Conservation (phyloP, 2,329 filamentous ascomycete genomes). For the Aspergillus sojae region DNA sequence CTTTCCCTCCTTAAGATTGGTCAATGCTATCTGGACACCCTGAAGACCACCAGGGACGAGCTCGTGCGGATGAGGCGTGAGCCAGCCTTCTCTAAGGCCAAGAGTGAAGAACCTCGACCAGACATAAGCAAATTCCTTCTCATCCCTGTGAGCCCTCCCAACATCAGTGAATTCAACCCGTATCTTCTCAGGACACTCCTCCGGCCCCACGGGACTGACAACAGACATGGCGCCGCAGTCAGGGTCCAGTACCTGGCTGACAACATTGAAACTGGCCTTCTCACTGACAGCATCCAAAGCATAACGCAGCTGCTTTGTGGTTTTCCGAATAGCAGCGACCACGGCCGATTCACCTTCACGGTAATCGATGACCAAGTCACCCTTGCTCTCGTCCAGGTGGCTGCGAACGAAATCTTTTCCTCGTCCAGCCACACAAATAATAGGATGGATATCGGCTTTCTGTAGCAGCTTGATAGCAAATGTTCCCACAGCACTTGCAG, state of each 20-base stretch:
- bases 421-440: conserved; percentile 60
- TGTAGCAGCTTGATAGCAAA: conserved; percentile 59
- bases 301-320: neutral
- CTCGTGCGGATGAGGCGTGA: conserved; percentile 51
- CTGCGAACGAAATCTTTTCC: conserved; percentile 51
- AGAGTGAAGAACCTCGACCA: conserved; percentile 47
- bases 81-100: conserved; percentile 51
- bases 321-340: neutral
- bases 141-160: neutral
- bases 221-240: neutral
- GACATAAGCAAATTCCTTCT: conserved; percentile 38
- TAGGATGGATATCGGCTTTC: conserved; percentile 58
- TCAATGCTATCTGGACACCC: conserved; percentile 56
- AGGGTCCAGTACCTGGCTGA: neutral
- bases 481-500: conserved; percentile 56
- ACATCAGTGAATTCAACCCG: conserved; percentile 1
- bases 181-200: neutral
- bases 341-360: conserved; percentile 45
- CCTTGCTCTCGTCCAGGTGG: conserved; percentile 54
- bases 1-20: conserved; percentile 59
- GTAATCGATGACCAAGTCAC: conserved; percentile 62
- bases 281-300: neutral
- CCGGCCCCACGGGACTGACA: neutral
- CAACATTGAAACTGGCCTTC: neutral
- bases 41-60: conserved; percentile 55